Base-by-base conservation (phyloP, 1,284 basidiomycete genomes). In the Malassezia furfur region DNA sequence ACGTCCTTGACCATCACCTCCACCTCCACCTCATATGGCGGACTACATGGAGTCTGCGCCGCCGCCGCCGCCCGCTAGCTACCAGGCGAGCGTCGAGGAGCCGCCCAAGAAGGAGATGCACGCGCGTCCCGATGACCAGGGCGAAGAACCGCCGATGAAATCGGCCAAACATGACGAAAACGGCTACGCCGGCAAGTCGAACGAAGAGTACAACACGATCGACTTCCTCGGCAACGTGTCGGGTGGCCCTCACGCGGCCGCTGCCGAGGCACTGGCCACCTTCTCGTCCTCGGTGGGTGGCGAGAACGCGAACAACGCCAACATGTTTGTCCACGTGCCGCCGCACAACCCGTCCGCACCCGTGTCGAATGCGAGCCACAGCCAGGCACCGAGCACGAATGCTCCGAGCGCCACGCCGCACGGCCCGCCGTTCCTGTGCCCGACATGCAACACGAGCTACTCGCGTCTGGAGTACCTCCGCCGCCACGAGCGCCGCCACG, bases 391-490 rank as follows among this genome's bases (percentile, higher is more conserved):
- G 47, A 41, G 47, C 35, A 46, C 30, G 31, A 48, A 51, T 38
- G 53, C 50, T 22, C 40, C 57, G 35, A 55, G 46, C 44, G 52
- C 67, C 8, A 46, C 57, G 8, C 63, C 67, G 1, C 58, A 61
- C 37, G 70, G 70, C 0, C 70, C 70, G 9, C 70, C 70, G 11
- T 73, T 70, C 43, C 60, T 70, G 15, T 73, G 71, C 49, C 66
- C 68, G 19, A 69, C 69, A 7, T 74, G 71, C 62, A 60, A 66
- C 44, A 72, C 70, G 25, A 70, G 62, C 57, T 74, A 74, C 48
- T 72, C 70, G 21, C 59, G 71, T 34, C 63, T 74, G 21, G 71
- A 74, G 58, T 74, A 72, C 43, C 64, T 74, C 8, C 52, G 71
- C 43, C 61, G 71, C 47, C 71, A 74, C 50, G 71, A 74, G 48